Evolutionary conservation across 352 stramenopile species (phyloP), one percentile per base, ranked within the genome.

Genomic region (Pythium insidiosum): DNA sequence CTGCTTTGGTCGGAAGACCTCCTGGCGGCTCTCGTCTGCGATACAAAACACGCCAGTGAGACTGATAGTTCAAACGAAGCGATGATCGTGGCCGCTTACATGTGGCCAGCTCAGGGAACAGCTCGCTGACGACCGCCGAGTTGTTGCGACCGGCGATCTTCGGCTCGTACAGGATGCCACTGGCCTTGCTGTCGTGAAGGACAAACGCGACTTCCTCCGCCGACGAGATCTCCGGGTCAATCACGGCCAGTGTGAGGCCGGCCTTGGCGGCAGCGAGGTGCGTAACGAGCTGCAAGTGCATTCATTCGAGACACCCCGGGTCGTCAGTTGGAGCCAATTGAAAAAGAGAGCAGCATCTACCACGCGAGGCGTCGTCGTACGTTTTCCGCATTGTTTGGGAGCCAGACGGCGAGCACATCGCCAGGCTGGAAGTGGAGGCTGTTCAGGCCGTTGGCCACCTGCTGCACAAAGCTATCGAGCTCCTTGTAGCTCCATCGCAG

Each of bases 401-500:
- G 65, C 82, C 82, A 94, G 12, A 94, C 40, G 0, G 82, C 82
- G 34, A 94, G 62, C 48, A 90, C 79, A 43, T 91, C 74, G 19
- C 76, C 74, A 33, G 58, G 43, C 50, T 70, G 56, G 57, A 94
- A 80, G 52, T 85, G 55, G 43, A 92, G 63, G 50, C 75, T 73
- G 43, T 83, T 45, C 44, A 94, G 74, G 13, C 82, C 79, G 58
- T 85, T 79, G 40, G 79, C 76, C 29, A 92, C 40, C 44, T 94
- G 76, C 55, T 87, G 68, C 40, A 91, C 82, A 19, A 58, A 59
- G 21, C 61, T 54, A 38, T 78, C 64, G n/a, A 94, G 74, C 56
- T 94, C 79, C 61, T 85, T 67, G 65, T 83, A 94, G 49, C 77
- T 91, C 70, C 73, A 90, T 43, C 79, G 82, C 37, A 91, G 58